Base-by-base conservation (phyloP, 1,284 basidiomycete species). In the Leccinum solheimii region DNA sequence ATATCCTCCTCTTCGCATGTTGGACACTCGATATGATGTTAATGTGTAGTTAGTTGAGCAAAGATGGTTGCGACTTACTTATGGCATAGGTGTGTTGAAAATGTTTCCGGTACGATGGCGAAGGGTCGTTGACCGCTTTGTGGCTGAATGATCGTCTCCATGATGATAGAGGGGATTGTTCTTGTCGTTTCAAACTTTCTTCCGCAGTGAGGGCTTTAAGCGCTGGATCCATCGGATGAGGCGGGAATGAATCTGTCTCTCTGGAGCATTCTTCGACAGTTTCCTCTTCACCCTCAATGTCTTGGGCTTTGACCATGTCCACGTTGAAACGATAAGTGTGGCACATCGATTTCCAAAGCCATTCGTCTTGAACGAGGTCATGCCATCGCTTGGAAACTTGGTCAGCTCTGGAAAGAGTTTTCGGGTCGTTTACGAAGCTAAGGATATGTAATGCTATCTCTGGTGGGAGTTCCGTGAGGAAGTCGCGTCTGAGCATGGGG, bases 381-480 rank as follows among this genome's bases (percentile, higher is more conserved):
- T 85, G 78, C 97, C 97, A 98, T 61, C 83, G 83, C 55, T 82
- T 81, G 67, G 87, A 92, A 27, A 98, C 96, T 55, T 84, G 81
- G 49, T 85, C 82, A 0, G 90, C 90, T 7, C 91, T 78, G 0
- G 86, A 82, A 5, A 98, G 85, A 0, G 92, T 90, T 54, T 79
- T 79, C 0, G 93, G 90, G 55, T 95, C 91, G 66, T 96, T 89
- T 55, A 98, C 81, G 74, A 90, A 97, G 67, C 81, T 79, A 57
- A 98, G 81, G 58, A 97, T 86, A 70, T 95, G 86, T 27, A 97
- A 77, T 0, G 88, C 85, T 36, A 99, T 81, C 75, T 99, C 97
- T 16, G 87, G 79, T 0, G 97, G 97, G 1, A 98, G 80, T 30
- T 90, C 86, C 5, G 82, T 78, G 26, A 98, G 80, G 72, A 97